These are phyloP conservation scores for Andrographis paniculata DNA, from an alignment of 305 asterid species.

Conservation along the genomic window DNA sequence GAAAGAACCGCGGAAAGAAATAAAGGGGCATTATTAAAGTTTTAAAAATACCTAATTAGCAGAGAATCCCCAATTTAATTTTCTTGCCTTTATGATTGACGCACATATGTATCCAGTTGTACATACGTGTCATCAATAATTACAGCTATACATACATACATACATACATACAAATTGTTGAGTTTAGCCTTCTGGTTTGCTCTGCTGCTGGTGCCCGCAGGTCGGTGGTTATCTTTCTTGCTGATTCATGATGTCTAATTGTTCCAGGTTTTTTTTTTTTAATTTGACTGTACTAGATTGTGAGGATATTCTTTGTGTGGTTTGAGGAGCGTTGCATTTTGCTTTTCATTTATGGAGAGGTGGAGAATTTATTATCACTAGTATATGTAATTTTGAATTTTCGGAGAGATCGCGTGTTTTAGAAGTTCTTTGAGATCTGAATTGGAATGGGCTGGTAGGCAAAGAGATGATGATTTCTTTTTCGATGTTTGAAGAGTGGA, in stretches of 20 bases:
- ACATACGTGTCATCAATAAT: constrained; percentile 34
- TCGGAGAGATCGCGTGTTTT: constrained; percentile 21
- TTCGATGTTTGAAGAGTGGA: constrained; percentile 17
- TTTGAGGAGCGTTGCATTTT: constrained; percentile 7
- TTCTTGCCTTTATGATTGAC: constrained; percentile 20
- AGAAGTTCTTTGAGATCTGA: constrained; percentile 31
- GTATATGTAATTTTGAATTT: too few species aligned
- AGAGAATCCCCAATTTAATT: constrained; percentile 27
- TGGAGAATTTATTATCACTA: neutral
- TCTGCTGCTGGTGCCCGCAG: constrained; percentile 27
- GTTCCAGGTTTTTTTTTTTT: neutral
- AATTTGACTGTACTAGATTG: neutral
- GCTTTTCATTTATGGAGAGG: constrained; percentile 7
- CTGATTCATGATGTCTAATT: constrained; percentile 9
- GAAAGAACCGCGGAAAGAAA: constrained; percentile 12
- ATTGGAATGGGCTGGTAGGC: constrained; percentile 14
- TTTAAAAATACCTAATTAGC: constrained; percentile 14
- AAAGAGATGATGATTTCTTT: neutral
- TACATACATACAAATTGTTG: constrained; percentile 25
- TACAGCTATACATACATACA: constrained; percentile 29
- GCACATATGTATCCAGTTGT: constrained; percentile 29
- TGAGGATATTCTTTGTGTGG: constrained; percentile 6
- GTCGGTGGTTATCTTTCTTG: constrained; percentile 25
- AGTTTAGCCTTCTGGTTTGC: constrained; percentile 23
- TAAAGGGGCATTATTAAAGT: constrained; percentile 14